Evolutionary conservation across 192 early-diverging fungal genomes (phyloP), one percentile per base, ranked within the genome.

Genomic region (Glomus cerebriforme): DNA sequence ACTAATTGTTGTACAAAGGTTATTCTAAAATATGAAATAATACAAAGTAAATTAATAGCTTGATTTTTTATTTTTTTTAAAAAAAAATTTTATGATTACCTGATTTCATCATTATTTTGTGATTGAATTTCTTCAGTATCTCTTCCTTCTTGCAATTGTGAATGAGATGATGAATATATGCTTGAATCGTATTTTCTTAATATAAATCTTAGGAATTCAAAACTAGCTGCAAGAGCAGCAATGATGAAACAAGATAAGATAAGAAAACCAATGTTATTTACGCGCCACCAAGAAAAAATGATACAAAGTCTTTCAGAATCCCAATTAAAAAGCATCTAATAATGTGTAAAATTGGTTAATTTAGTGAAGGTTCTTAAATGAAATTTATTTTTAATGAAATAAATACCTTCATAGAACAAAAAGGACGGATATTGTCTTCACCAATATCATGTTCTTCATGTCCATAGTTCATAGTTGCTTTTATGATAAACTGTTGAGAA

Each of bases 241-340:
- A 95, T 87, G 0, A 87, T 81, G 0, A 89, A 73, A 39, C 88
- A 92, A 8, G 93, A 89, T 4, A 93, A n/a, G 13, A 92, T 72
- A 22, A 95, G 83, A 26, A 83, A 85, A 19, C 83, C 47, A 24
- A 79, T 78, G 3, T 86, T 87, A 66, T 91, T 84, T 73, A 93
- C 88, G 69, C 88, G 90, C 93, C 92, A 95, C 79, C 88, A 93
- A 79, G 88, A 85, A 80, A 93, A 93, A 24, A 95, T 82, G n/a
- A 95, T 86, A 59, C 93, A 95, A 3, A 92, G 88, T 82, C 93
- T 91, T 75, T 92, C 84, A 3, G 88, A 90, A 73, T 87, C 83
- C 92, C 92, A 95, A 81, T 93, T 95, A 79, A 95, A 90, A 1
- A 92, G 75, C 93, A 95, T 95, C 86, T 91, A 86, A 8, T 5